Evolutionary conservation across 1,139 yeast species (phyloP).

Genomic region (Oligophagozyma castellii): DNA sequence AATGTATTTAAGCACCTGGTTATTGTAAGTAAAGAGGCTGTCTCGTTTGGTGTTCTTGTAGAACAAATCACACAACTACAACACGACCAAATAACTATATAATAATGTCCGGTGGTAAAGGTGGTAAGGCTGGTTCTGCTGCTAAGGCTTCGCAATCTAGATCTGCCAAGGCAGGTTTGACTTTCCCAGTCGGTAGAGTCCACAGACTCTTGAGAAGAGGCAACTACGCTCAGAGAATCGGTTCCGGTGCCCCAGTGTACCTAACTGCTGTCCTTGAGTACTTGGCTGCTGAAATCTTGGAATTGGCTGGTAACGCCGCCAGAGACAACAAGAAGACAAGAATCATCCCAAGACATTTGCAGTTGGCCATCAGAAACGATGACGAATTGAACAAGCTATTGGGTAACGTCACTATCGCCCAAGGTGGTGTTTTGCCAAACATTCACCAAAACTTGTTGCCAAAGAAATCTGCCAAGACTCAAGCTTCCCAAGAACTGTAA

Average conservation of each 20-base stretch:
- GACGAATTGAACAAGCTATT: constrained; percentile 88
- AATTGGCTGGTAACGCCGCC: constrained; percentile 98
- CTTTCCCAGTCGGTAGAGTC: constrained; percentile 99
- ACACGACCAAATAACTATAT: too few species aligned
- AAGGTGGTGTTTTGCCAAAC: constrained; percentile 98
- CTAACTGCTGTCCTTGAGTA: constrained; percentile 93
- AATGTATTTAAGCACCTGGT: too few species aligned
- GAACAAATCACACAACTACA: constrained; percentile 9
- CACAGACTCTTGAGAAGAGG: constrained; percentile 96
- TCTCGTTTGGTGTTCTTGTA: too few species aligned
- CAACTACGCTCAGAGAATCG: constrained; percentile 97
- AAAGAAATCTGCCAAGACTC: constrained; percentile 71
- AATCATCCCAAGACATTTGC: constrained; percentile 97
- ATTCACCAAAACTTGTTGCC: constrained; percentile 92
- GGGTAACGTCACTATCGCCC: constrained; percentile 91
- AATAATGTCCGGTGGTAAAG: constrained; percentile 95
- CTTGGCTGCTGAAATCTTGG: constrained; percentile 92
- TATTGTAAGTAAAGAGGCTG: too few species aligned
- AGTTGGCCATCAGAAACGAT: constrained; percentile 96
- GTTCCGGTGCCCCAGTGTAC: constrained; percentile 97
- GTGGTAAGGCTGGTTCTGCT: constrained; percentile 87
- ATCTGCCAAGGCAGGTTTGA: constrained; percentile 96
- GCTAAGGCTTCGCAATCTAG: constrained; percentile 95
- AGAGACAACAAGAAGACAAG: constrained; percentile 97
- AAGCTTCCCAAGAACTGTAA: constrained; percentile 83